Evolutionary conservation across 768 basidiomycete genomes (phyloP), one percentile per base, ranked within the genome.

Genomic region (Leucosporidium creatinivorum): DNA sequence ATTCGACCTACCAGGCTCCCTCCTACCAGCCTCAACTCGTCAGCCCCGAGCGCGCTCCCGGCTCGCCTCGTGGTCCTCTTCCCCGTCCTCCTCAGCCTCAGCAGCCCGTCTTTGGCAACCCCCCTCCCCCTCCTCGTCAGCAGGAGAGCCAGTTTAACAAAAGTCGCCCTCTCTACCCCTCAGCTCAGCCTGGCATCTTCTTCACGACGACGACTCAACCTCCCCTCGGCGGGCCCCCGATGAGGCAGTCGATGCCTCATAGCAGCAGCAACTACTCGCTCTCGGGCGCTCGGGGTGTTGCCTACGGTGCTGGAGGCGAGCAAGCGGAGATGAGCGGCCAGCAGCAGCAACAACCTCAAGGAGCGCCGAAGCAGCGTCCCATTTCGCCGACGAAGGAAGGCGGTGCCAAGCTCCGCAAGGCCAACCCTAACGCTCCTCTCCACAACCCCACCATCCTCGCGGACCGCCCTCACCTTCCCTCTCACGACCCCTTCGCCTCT

Each of bases 211-310:
- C 59, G 60, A 23, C 48, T 60, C 26, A 52, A 47, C 44, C n/a
- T 21, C 25, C 33, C 50, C 23, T 63, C 54, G 70, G 70, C 5
- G 50, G 58, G 9, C 66, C 66, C 1, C 33, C 67, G 8, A 65
- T 51, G 51, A 65, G 57, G 62, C 66, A 6, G 63, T 50, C 48
- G 10, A 6, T 67, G 0, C n/a, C 58, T 7, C 52, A 48, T 18
- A 60, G 57, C 58, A 62, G 62, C 54, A 39, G 48, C 23, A 57
- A 56, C 4, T 66, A 63, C 56, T 63, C 61, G n/a, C 58, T 72
- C 54, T 8, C 36, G 4, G 70, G 63, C 3, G 48, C 61, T 17
- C 63, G 30, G 36, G 64, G 30, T 25, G 54, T 68, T 48, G 59
- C 63, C 13, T 70, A 36, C 31, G n/a, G 39, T 9, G 2, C 39